Evolutionary conservation across 1,284 basidiomycete species (phyloP), one percentile per base, ranked within the genome.

Genomic region (Pascua sp.): DNA sequence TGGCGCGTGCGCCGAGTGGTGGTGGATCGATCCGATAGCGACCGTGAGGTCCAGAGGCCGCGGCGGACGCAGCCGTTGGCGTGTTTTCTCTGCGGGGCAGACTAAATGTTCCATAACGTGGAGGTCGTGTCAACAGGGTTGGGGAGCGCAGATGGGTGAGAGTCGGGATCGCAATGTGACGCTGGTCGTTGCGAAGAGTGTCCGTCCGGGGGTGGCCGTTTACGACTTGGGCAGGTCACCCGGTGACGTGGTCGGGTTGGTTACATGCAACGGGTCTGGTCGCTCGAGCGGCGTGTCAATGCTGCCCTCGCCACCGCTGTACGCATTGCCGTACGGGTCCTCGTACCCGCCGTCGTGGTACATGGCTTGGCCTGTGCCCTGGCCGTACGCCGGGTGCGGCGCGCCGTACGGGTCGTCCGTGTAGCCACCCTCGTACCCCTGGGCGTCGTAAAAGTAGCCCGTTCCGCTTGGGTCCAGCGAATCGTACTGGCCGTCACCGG

Each of bases 401-500:
- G 42, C 42, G 42, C 42, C 42, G 42, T 43, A 16, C 42, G 17
- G 15, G 42, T 49, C 17, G 47, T 13, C 32, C 18, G 45, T 47
- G 44, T 45, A 11, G 54, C n/a, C 3, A 12, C 44, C 47, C 18
- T 49, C 45, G 39, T 59, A 55, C n/a, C 42, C 43, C 7, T 37
- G 18, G 43, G 10, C 18, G 18, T 52, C 68, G 59, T 71, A 72
- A 56, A 73, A 75, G 53, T 75, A 73, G 24, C 66, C 65, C 51
- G 64, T 61, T 37, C 64, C 57, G 50, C 50, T 60, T 13, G 42
- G 56, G 24, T 58, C 55, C 36, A 55, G 42, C 12, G 53, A 51
- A 16, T 57, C 44, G 51, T 57, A 49, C 12, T 56, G 55, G 7
- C 51, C 40, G 5, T 49, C 32, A 12, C 50, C 39, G 7, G 37